These are phyloP conservation scores for Serendipita vermifera DNA, from an alignment of 768 basidiomycete genomes.

Conservation along the genomic window DNA sequence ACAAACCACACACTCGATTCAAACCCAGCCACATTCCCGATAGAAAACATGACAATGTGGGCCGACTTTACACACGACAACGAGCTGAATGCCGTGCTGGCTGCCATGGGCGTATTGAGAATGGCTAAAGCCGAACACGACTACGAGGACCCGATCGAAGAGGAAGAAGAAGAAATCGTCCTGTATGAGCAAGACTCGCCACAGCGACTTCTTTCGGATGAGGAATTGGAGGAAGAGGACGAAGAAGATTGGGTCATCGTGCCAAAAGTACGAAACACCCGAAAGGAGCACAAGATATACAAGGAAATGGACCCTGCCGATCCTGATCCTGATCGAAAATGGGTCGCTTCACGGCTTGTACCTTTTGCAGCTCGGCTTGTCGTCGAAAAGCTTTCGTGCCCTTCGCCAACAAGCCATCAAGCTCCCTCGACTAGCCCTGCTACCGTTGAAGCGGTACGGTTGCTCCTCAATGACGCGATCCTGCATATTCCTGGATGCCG, in stretches of 20 bases:
- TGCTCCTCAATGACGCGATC: slow-evolving; percentile 62
- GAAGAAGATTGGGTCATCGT: too few species aligned
- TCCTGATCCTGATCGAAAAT: slow-evolving; percentile 24
- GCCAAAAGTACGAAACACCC: too few species aligned
- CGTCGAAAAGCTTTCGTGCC: slow-evolving; percentile 52
- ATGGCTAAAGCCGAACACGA: not conserved
- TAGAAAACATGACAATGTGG: slow-evolving; percentile 43
- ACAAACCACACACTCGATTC: slow-evolving; percentile 62
- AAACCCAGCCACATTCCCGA: slow-evolving; percentile 55
- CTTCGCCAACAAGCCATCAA: not conserved
- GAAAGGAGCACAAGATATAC: too few species aligned
- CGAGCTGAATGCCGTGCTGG: slow-evolving; percentile 64
- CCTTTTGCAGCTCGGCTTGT: slow-evolving; percentile 69
- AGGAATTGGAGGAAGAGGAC: too few species aligned
- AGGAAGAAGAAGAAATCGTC: too few species aligned
- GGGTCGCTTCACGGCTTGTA: slow-evolving; percentile 47
- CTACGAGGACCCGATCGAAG: too few species aligned
- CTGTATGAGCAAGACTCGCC: too few species aligned
- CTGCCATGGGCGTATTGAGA: slow-evolving; percentile 38
- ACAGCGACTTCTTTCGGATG: too few species aligned
- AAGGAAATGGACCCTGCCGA: slow-evolving; percentile 13
- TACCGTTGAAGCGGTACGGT: slow-evolving; percentile 41
- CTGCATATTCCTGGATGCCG: slow-evolving; percentile 20
- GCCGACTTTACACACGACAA: slow-evolving; percentile 83
- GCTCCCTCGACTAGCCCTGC: slow-evolving; percentile 12